Evolutionary conservation across 345 rosid species (phyloP), one percentile per base, ranked within the genome.

Genomic region (Lagerstroemia speciosa): DNA sequence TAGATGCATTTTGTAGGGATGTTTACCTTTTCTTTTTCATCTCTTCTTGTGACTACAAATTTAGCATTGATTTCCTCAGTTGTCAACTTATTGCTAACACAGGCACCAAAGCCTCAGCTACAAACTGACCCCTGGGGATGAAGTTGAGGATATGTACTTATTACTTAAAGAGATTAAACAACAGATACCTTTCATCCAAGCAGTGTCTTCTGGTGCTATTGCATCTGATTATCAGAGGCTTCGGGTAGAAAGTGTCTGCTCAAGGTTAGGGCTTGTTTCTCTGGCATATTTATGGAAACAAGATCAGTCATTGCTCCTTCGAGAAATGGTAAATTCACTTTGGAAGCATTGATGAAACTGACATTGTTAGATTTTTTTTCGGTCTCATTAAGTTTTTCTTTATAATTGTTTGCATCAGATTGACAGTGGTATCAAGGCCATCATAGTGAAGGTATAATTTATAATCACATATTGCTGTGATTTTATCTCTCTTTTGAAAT

Each of bases 211-310:
- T 30, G 99, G 99, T 77, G 99, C 98, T 29, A 94, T 94, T 78
- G 97, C 98, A 57, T 94, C 98, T 19, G 96, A 94, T 71, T 94
- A 94, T 74, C 99, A 94, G 66, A 81, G 99, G 77, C 81, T 91
- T 72, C 86, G 98, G 33, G 98, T 94, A 70, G 99, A 94, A 79
- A 88, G 88, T 82, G 85, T 94, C 73, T 94, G 99, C 81, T 94
- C 98, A 75, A 86, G 98, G 87, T 83, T 94, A 85, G 99, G 97
- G 76, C 92, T 94, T 79, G 93, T 94, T 83, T 91, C 99, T 80
- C 83, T 94, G 74, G 96, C 92, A 73, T 91, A 78, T 84, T 83
- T 94, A 81, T 94, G 98, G 99, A 94, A 85, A 85, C 97, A 91
- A 75, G 96, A 94, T 82, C 99, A 91, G 79, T 85, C 98, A 1